phyloP scores from a whole-genome alignment of 2,329 filamentous ascomycete species.

The Ascochyta viciae-villosae region DNA sequence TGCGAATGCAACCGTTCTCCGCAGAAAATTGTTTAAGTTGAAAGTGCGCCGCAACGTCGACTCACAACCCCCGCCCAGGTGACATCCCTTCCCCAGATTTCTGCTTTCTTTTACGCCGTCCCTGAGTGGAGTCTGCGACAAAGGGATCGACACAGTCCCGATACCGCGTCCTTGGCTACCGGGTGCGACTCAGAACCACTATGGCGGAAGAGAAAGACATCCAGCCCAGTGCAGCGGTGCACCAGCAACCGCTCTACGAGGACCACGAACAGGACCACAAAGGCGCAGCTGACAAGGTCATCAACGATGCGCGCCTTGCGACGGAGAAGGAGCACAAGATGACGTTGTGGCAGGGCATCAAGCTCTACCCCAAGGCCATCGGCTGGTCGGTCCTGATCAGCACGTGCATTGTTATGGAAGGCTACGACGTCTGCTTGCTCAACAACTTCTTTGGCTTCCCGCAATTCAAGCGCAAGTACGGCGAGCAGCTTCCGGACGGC shows the following conservation, averaged over 20 bases:
- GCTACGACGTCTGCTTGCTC: conserved; percentile 81
- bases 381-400: conserved; percentile 84
- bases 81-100: conserved; percentile 14
- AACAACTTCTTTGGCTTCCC: conserved; percentile 75
- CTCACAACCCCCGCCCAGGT: neutral
- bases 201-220: conserved; percentile 39
- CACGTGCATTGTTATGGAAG: conserved; percentile 92
- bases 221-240: conserved; percentile 19
- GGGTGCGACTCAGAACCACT: neutral
- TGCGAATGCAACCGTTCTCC: conserved; percentile 2
- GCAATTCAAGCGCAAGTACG: conserved; percentile 57
- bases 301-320: conserved; percentile 53
- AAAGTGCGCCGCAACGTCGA: conserved; percentile 11
- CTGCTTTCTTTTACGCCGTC: conserved; percentile 1
- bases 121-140: neutral
- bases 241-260: conserved; percentile 17
- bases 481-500: conserved; percentile 50
- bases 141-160: conserved; percentile 3
- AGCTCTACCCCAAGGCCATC: conserved; percentile 85
- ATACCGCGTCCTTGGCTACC: conserved; percentile 4
- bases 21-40: conserved; percentile 18
- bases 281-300: conserved; percentile 40
- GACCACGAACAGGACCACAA: conserved; percentile 33
- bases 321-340: conserved; percentile 59
- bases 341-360: conserved; percentile 74